These are phyloP conservation scores for Symbiotaphrina buchneri DNA, from an alignment of 495 filamentous ascomycete species.

Conservation along the genomic window DNA sequence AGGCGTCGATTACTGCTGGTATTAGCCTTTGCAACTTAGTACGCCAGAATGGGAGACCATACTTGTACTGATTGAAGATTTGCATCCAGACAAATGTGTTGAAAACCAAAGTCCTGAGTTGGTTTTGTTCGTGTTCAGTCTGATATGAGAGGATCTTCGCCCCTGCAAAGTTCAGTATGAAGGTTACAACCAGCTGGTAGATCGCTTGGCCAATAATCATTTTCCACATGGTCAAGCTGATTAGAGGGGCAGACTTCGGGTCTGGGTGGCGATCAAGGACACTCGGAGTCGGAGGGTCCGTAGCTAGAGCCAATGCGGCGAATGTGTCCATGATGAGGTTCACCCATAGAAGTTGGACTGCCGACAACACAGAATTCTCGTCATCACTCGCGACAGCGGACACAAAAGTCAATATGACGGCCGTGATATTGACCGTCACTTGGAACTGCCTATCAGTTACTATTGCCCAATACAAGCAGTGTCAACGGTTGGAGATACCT, in stretches of 20 bases:
- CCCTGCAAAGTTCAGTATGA: conserved; percentile 60
- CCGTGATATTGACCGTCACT: conserved; percentile 80
- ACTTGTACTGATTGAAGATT: conserved; percentile 76
- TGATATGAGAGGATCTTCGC: conserved; percentile 33
- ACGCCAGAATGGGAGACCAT: conserved; percentile 7
- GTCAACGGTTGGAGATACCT: conserved; percentile 19
- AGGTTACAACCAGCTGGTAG: conserved; percentile 59
- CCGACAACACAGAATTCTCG: conserved; percentile 54
- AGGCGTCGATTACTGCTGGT: conserved; percentile 41
- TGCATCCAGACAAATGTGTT: conserved; percentile 94
- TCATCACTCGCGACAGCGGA: conserved; percentile 44
- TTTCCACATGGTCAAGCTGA: conserved; percentile 76
- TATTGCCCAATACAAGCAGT: background rate
- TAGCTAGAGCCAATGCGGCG: conserved; percentile 77
- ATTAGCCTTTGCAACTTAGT: background rate
- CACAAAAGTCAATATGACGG: conserved; percentile 64
- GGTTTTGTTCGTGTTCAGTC: conserved; percentile 13
- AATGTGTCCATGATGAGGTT: conserved; percentile 95
- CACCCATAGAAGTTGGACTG: conserved; percentile 78
- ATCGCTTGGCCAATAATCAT: conserved; percentile 79
- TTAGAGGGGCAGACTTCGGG: conserved; percentile 51
- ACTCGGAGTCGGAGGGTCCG: conserved; percentile 48
- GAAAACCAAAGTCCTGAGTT: conserved; percentile 53
- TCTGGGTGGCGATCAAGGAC: conserved; percentile 58
- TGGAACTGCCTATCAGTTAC: conserved; percentile 36